A percentile compares a stretch with the other conserved stretches of the same genome.
phyloP scores from a whole-genome alignment of 108 stramenopile species.

The Mediolabrus comicus region DNA sequence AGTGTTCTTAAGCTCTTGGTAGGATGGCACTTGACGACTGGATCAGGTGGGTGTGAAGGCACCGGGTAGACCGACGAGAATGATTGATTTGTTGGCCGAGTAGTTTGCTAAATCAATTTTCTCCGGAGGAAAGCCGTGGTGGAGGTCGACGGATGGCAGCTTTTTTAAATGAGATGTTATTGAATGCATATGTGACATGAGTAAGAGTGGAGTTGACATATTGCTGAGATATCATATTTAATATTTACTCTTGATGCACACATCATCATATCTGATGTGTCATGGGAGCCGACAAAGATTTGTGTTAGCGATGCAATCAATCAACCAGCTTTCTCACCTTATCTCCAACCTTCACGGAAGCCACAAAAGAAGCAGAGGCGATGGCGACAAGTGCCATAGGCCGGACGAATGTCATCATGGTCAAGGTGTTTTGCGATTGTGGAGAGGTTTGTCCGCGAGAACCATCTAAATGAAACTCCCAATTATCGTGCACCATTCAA shows the following conservation, averaged over 20 bases:
- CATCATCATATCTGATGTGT: too few relatives aligned
- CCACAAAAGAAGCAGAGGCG: constrained; percentile 4
- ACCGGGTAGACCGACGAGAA: constrained; percentile 51
- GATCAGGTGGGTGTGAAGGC: constrained; percentile 54
- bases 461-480: too few relatives aligned
- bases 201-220: background rate
- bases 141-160: constrained; percentile 44
- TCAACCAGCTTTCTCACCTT: constrained; percentile 18
- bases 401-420: constrained; percentile 25
- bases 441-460: too few relatives aligned
- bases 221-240: background rate
- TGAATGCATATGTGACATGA: background rate
- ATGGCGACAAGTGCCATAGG: constrained; percentile 28
- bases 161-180: background rate
- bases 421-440: constrained; percentile 24
- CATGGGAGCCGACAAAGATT: too few relatives aligned
- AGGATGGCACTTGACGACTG: constrained; percentile 39
- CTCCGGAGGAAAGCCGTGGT: constrained; percentile 38
- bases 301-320: background rate
- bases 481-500: too few relatives aligned
- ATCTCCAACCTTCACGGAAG: constrained; percentile 25
- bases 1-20: constrained; percentile 35
- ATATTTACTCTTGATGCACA: too few relatives aligned
- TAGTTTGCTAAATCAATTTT: constrained; percentile 31
- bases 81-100: constrained; percentile 26